Evolutionary conservation across 2,329 filamentous ascomycete species (phyloP).

Genomic region (Ophiostoma piceae): DNA sequence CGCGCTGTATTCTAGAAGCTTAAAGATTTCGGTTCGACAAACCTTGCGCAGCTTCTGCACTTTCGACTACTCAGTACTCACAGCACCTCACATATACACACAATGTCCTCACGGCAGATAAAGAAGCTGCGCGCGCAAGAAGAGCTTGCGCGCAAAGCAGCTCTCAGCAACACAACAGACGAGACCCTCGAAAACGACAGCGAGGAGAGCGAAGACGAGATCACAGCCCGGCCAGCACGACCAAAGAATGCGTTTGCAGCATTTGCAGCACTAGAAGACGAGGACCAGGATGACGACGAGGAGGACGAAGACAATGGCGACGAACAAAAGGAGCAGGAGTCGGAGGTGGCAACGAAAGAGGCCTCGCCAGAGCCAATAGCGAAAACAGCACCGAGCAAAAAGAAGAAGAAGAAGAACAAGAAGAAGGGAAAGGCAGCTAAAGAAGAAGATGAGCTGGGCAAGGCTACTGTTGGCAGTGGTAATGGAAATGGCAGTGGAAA

Average conservation of each 20-base stretch:
- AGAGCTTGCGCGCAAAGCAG: slow-evolving; percentile 32
- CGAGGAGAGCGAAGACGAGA: slow-evolving; percentile 33
- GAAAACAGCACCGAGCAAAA: slow-evolving; percentile 5
- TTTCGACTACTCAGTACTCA: background rate
- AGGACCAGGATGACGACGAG: slow-evolving; percentile 25
- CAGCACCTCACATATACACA: background rate
- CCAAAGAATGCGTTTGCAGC: slow-evolving; percentile 39
- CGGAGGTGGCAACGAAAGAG: background rate
- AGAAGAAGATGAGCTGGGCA: background rate
- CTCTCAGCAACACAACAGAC: slow-evolving; percentile 34
- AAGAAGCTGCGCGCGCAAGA: slow-evolving; percentile 49
- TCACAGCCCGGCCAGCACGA: slow-evolving; percentile 5
- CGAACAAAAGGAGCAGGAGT: slow-evolving; percentile 29
- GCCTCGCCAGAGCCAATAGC: background rate
- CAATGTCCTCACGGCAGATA: slow-evolving; percentile 49
- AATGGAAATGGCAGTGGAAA: background rate
- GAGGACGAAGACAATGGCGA: slow-evolving; percentile 39
- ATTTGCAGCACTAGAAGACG: slow-evolving; percentile 47
- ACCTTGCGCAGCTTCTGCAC: background rate
- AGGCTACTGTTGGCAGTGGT: background rate
- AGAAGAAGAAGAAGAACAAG: slow-evolving; percentile 16
- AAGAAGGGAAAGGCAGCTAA: background rate
- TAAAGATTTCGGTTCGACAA: background rate
- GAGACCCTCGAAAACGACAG: slow-evolving; percentile 27
- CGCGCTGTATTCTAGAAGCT: background rate